Percentiles rank a stretch among this genome's conserved stretches.
Conservation (phyloP, 192 early-diverging fungal species). For the Backusella circina region DNA sequence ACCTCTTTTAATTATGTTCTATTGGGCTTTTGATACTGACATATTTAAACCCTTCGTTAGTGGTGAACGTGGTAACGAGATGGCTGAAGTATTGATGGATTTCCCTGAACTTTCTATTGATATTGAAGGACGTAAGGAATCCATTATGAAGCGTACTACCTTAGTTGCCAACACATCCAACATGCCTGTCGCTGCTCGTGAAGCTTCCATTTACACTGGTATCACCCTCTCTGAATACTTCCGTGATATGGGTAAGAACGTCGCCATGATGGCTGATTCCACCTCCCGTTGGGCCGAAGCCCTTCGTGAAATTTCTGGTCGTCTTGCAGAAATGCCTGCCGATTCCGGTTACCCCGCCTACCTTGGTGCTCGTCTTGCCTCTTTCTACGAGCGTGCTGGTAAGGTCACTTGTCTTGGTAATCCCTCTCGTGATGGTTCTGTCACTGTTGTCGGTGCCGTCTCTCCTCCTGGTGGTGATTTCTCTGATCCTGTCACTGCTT, state of each 20-base stretch:
- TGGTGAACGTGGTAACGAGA: constrained; percentile 98
- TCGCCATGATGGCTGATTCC: constrained; percentile 99
- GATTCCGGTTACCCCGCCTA: constrained; percentile 99
- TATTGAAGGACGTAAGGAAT: constrained; percentile 92
- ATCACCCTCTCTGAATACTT: constrained; percentile 99
- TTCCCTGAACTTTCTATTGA: constrained; percentile 94
- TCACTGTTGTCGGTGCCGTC: constrained; percentile 98
- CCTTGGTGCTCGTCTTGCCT: constrained; percentile 96
- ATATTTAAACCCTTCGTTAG: constrained; percentile 36
- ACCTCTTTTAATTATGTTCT: no score
- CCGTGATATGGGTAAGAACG: constrained; percentile 99
- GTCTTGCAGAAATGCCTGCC: constrained; percentile 99
- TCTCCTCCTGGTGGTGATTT: constrained; percentile 99
- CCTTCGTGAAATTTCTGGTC: constrained; percentile 99
- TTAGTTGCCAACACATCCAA: constrained; percentile 99
- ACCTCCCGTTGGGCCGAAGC: constrained; percentile 99
- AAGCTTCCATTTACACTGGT: constrained; percentile 99
- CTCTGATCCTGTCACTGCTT: constrained; percentile 96
- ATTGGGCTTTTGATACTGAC: constrained; percentile 51
- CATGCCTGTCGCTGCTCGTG: constrained; percentile 99
- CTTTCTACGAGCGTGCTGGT: constrained; percentile 99
- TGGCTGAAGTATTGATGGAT: constrained; percentile 99
- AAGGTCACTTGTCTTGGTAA: constrained; percentile 96
- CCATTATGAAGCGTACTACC: constrained; percentile 99
- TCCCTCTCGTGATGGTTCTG: constrained; percentile 88